Evolutionary conservation across 257 asterid species (phyloP), one percentile per base, ranked within the genome.

Genomic region (Solanum paucissectum): DNA sequence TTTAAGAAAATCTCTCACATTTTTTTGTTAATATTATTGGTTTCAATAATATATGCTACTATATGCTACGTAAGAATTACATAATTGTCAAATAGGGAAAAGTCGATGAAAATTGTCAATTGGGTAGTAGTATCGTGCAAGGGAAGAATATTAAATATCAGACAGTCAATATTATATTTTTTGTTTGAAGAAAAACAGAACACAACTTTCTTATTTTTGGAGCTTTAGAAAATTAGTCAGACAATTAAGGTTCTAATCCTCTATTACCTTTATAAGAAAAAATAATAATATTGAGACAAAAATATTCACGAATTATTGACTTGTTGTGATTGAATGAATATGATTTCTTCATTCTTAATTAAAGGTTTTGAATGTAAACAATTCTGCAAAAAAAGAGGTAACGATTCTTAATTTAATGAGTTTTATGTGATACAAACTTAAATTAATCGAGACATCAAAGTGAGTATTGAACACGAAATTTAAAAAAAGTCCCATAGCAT

Each of bases 301-400:
- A 64, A 64, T n/a, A 64, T 64, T 64, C 73, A 64, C 34, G 8
- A 55, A 55, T 6, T 55, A 55, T 55, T 55, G 25, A 55, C 64
- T 20, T 20, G 2, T 20, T 55, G 5, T 55, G 64, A 1, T 20
- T 32, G 23, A 16, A 3, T 68, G 3, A 68, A 13, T 3, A 29
- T 13, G 23, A 68, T 68, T 2, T 13, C 3, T 29, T 27, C 10
- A 0, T 7, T 12, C 9, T 68, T 69, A 13, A 7, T 14, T 0
- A 29, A 8, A 69, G 1, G 3, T 69, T 6, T 0, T 23, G 2
- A 66, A 27, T 66, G 20, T 5, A 12, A 66, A 0, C 1, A 0
- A 18, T 3, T 0, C n/a, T 55, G n/a, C 1, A 12, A 60, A 21
- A 55, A 21, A 52, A 21, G n/a, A n/a, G n/a, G n/a, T n/a, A n/a